These are phyloP conservation scores for Diplosphaera chodatii DNA, from an alignment of 139 green algal genomes.

Conservation along the genomic window DNA sequence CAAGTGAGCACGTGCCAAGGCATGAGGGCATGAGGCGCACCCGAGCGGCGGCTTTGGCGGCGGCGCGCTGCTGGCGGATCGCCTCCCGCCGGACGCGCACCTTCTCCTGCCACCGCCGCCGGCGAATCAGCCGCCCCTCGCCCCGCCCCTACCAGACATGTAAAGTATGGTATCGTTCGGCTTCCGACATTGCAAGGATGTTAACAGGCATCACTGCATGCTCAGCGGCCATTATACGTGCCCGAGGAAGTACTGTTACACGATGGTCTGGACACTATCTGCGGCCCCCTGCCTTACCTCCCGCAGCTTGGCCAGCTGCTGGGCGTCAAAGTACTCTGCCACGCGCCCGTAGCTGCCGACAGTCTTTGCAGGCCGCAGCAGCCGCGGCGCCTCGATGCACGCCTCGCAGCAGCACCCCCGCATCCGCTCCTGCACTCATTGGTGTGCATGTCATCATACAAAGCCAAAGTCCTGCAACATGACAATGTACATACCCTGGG, in stretches of 20 bases:
- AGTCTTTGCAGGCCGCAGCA: conserved; percentile 69
- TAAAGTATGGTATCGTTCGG: too few relatives aligned
- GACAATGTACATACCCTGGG: too few relatives aligned
- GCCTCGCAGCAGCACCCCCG: conserved; percentile 74
- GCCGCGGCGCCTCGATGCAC: conserved; percentile 63
- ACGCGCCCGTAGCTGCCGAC: conserved; percentile 45
- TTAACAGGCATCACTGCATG: too few relatives aligned
- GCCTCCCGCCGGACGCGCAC: neutral
- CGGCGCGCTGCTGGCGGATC: neutral
- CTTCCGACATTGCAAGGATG: too few relatives aligned
- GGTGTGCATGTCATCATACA: too few relatives aligned
- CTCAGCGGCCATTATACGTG: too few relatives aligned
- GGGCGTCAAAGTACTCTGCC: conserved; percentile 18
- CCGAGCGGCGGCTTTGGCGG: neutral
- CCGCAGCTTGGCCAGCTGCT: neutral
- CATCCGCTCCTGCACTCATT: neutral
- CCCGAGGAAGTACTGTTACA: too few relatives aligned
- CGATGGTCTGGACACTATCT: too few relatives aligned
- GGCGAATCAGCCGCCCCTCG: neutral
- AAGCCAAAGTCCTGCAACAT: too few relatives aligned
- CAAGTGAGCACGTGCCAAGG: too few relatives aligned
- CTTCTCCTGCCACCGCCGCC: neutral
- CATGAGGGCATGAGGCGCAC: too few relatives aligned
- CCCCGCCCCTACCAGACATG: conserved; percentile 1
- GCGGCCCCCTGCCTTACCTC: too few relatives aligned